Evolutionary conservation across 1,139 yeast genomes (phyloP).

Genomic region (Sugiyamaella paludigena): DNA sequence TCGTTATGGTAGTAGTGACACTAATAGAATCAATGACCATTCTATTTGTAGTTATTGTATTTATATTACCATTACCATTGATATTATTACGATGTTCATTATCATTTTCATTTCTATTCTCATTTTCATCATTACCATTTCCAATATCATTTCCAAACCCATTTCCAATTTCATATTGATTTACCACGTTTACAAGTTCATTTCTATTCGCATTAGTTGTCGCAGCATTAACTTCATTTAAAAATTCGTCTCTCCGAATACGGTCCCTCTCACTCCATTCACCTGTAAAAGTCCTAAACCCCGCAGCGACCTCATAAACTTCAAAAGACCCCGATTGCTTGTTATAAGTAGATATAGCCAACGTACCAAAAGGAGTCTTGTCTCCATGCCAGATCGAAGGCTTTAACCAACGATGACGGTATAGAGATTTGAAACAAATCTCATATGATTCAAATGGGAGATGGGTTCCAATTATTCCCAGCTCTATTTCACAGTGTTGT

Average conservation of each 20-base stretch:
- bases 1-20: too few relatives aligned
- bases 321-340: slow-evolving; percentile 24
- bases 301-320: slow-evolving; percentile 16
- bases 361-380: slow-evolving; percentile 29
- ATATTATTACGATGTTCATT: too few relatives aligned
- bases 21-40: too few relatives aligned
- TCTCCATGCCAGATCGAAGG: slow-evolving; percentile 35
- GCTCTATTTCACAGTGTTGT: slow-evolving; percentile 14
- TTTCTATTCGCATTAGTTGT: background rate
- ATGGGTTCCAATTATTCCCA: slow-evolving; percentile 11
- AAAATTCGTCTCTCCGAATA: background rate
- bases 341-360: slow-evolving; percentile 30
- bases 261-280: background rate
- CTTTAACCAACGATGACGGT: slow-evolving; percentile 30
- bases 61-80: too few relatives aligned
- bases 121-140: too few relatives aligned
- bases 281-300: background rate
- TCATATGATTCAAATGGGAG: slow-evolving; percentile 23
- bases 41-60: too few relatives aligned
- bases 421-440: slow-evolving; percentile 22
- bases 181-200: background rate
- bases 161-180: background rate
- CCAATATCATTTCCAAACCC: too few relatives aligned
- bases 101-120: too few relatives aligned
- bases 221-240: background rate